Base-by-base conservation (phyloP, 805 yeast species). In the Hanseniaspora pseudoguilliermondii region DNA sequence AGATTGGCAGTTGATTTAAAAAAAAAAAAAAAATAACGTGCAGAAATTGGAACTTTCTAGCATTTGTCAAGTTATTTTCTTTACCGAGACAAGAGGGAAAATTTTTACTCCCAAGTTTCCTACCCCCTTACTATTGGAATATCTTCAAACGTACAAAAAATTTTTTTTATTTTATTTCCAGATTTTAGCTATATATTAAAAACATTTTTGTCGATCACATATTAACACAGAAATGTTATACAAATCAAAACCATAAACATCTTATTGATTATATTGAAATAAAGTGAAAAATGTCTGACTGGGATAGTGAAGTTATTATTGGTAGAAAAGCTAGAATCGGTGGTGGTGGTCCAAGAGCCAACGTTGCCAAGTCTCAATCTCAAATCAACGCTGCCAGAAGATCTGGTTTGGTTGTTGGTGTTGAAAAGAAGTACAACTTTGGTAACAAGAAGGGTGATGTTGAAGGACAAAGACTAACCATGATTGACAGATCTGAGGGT, bases 381-480 rank as follows among this genome's bases (percentile, higher is more conserved):
- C 86, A 84, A 65, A 75, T 93, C 66, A 93, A 93, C 69, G 95
- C 88, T 32, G 98, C 98, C 54, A 83, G 95, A 75, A 84, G 98
- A 77, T 69, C 83, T 23, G 98, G 98, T 60, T 77, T 81, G 55
- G 91, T 93, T 55, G 78, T 93, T 40, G 81, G 95, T 46, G 90
- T 90, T 46, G 98, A 91, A 70, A 91, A 91, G 81, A 93, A 91
- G 72, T 93, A 86, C 71, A 84, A 84, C 53, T 70, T 77, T 27
- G 64, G 66, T 59, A 75, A 79, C 66, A 60, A 70, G 53, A 86
- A 84, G 71, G 74, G 81, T 57, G 83, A 85, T 62, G 83, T 87
- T 34, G 97, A 91, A 67, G 98, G 97, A 51, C 98, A 93, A 75
- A 80, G 95, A 70, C 75, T 93, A 67, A 84, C 98, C 60, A 91